Evolutionary conservation across 495 filamentous ascomycete genomes (phyloP).

Genomic region (Neurospora discreta): DNA sequence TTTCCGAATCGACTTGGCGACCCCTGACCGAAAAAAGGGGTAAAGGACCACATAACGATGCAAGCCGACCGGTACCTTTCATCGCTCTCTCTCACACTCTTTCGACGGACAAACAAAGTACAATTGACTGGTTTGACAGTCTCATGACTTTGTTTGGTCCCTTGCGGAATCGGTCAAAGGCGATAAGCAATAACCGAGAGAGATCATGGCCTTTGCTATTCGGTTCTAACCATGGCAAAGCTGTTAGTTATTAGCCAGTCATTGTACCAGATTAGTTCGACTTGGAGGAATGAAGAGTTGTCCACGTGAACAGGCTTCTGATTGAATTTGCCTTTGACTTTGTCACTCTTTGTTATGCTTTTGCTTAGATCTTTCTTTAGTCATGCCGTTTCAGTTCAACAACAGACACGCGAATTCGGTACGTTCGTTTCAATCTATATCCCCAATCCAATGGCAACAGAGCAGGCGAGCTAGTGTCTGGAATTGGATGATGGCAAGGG

Average conservation of each 20-base stretch:
- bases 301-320: background rate
- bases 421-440: background rate
- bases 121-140: background rate
- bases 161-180: background rate
- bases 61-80: background rate
- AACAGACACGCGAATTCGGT: background rate
- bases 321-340: background rate
- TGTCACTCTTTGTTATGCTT: background rate
- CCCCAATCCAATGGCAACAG: background rate
- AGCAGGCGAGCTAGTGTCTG: background rate
- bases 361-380: background rate
- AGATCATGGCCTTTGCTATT: background rate
- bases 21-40: background rate
- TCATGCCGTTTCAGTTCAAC: background rate
- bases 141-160: background rate
- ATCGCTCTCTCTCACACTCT: background rate
- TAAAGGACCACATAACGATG: background rate
- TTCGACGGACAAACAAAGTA: background rate
- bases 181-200: background rate
- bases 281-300: background rate
- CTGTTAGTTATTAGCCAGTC: background rate
- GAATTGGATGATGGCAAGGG: background rate
- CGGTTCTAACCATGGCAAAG: background rate
- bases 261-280: background rate
- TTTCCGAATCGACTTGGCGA: background rate